phyloP scores from a whole-genome alignment of 2,329 filamentous ascomycete species.

The Penicillium palitans region DNA sequence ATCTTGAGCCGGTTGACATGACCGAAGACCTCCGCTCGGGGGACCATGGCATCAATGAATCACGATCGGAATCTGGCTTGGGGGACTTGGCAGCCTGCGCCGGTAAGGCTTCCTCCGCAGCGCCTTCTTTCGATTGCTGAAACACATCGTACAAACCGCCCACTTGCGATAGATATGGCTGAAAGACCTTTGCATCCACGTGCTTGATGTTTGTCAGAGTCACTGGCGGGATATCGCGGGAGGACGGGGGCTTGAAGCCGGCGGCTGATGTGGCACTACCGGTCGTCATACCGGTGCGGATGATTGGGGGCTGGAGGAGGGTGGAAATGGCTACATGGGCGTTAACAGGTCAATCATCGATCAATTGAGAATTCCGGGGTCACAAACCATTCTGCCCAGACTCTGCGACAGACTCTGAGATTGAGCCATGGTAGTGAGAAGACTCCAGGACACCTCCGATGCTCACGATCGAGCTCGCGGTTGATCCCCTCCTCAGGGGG shows the following conservation, averaged over 20 bases:
- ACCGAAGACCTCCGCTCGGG: constrained; percentile 44
- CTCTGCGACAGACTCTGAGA: constrained; percentile 72
- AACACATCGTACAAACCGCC: constrained; percentile 87
- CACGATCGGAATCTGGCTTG: constrained; percentile 50
- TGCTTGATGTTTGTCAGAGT: constrained; percentile 83
- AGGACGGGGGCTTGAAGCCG: constrained; percentile 77
- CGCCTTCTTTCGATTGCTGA: constrained; percentile 75
- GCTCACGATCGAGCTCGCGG: constrained; percentile 82
- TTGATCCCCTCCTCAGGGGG: constrained; percentile 68
- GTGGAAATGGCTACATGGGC: constrained; percentile 76
- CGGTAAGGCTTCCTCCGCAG: constrained; percentile 60
- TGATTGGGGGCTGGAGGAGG: constrained; percentile 84
- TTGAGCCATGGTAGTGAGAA: constrained; percentile 58
- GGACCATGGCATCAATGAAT: constrained; percentile 49
- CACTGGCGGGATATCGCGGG: constrained; percentile 89
- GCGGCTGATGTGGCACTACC: constrained; percentile 69
- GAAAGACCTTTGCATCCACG: constrained; percentile 77
- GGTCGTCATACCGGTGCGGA: constrained; percentile 80
- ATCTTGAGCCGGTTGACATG: constrained; percentile 46
- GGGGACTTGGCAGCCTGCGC: constrained; percentile 47
- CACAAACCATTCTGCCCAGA: constrained; percentile 75
- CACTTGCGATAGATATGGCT: constrained; percentile 79
- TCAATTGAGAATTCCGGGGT: background rate
- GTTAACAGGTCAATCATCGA: constrained; percentile 16
- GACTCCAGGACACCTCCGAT: constrained; percentile 81